Evolutionary conservation across 1,139 yeast species (phyloP).

Genomic region (Schwanniomyces etchellsii): DNA sequence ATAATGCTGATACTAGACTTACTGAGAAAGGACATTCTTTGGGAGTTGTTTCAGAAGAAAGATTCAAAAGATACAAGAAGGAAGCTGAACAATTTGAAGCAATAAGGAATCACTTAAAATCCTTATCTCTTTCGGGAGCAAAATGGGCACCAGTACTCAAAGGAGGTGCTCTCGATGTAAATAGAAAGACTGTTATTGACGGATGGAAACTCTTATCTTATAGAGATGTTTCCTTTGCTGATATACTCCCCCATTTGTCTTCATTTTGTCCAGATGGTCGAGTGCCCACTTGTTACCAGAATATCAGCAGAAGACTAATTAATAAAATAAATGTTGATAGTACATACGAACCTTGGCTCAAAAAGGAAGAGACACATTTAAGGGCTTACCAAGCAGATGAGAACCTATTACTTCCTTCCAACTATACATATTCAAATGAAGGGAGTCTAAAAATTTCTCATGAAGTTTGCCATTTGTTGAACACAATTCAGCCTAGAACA

Average conservation of each 20-base stretch:
- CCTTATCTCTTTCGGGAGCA: conserved; percentile 44
- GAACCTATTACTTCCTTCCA: conserved; percentile 55
- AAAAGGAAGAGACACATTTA: conserved; percentile 65
- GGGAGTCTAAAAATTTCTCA: conserved; percentile 52
- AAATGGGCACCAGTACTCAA: conserved; percentile 57
- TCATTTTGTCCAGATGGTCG: conserved; percentile 12
- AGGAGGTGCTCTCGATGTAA: conserved; percentile 42
- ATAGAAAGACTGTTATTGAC: conserved; percentile 25
- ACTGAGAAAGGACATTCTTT: conserved; percentile 61
- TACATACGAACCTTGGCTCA: conserved; percentile 75
- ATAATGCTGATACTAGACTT: conserved; percentile 85
- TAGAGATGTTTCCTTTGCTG: conserved; percentile 25
- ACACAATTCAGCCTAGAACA: conserved; percentile 77
- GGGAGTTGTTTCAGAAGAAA: conserved; percentile 62
- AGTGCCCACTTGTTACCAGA: conserved; percentile 16
- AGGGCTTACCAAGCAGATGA: conserved; percentile 84
- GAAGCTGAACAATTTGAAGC: conserved; percentile 45
- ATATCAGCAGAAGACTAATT: conserved; percentile 47
- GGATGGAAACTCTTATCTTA: conserved; percentile 44
- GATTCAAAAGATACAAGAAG: conserved; percentile 46
- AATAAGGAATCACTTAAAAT: conserved; percentile 41
- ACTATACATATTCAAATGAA: conserved; percentile 52
- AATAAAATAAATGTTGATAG: conserved; percentile 73
- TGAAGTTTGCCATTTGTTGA: conserved; percentile 69
- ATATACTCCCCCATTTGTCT: conserved; percentile 27